Evolutionary conservation across 257 asterid species (phyloP).

Genomic region (Gentiana straminea): DNA sequence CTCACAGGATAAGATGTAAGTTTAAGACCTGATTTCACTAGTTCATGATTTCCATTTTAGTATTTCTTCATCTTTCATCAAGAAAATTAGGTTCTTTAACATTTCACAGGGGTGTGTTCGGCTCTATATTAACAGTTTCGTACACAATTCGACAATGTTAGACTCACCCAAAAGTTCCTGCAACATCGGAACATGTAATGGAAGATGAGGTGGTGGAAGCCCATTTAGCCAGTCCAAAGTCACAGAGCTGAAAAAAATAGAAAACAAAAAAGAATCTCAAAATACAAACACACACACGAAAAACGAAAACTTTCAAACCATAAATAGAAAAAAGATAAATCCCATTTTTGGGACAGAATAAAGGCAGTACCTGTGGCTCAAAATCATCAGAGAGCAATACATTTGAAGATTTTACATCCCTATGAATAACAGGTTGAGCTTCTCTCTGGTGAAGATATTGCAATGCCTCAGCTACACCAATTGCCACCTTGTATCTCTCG

Average conservation of each 20-base stretch:
- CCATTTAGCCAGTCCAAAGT: slow-evolving; percentile 97
- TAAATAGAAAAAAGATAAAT: background rate
- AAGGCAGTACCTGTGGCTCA: slow-evolving; percentile 72
- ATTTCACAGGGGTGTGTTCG: too few species aligned
- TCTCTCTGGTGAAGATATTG: slow-evolving; percentile 78
- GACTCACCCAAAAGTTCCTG: slow-evolving; percentile 92
- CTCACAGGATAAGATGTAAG: slow-evolving; percentile 6
- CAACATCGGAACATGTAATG: slow-evolving; percentile 72
- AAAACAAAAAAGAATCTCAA: background rate
- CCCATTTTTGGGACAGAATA: background rate
- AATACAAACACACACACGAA: background rate
- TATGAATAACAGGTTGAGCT: slow-evolving; percentile 63
- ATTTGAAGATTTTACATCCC: slow-evolving; percentile 94
- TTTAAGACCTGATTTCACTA: background rate
- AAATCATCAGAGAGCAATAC: slow-evolving; percentile 73
- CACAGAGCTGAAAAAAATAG: slow-evolving; percentile 58
- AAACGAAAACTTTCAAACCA: background rate
- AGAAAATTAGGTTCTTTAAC: too few species aligned
- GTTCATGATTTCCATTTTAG: too few species aligned
- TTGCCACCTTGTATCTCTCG: slow-evolving; percentile 69
- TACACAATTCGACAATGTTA: slow-evolving; percentile 5
- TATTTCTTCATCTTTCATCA: too few species aligned
- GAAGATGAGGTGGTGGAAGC: slow-evolving; percentile 65
- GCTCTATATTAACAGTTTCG: too few species aligned
- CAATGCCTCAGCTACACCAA: slow-evolving; percentile 93